Base-by-base conservation (phyloP, 2,329 filamentous ascomycete genomes). In the Paecilomyces fulvus region DNA sequence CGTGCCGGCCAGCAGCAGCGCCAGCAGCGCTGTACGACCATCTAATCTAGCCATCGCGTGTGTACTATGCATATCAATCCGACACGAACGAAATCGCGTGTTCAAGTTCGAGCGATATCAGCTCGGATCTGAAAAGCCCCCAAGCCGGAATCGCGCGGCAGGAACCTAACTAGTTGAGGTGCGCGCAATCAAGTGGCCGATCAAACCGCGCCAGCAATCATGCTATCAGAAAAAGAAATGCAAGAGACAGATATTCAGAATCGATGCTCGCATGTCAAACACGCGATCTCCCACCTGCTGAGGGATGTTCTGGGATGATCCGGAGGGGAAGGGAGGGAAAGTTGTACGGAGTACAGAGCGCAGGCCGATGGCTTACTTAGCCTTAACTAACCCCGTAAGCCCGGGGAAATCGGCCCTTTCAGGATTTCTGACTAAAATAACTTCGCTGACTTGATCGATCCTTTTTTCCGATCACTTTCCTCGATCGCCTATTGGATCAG, bases 1-100 rank as follows among this genome's bases (percentile, higher is more conserved):
- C 33, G 65, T 56, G n/a, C 65, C 60, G 50, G 64, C 59, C 23
- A 73, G 49, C 33, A 70, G 58, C 30, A 71, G 59, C 46, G 65
- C 56, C 33, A 61, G 57, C 56, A 70, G 58, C 56, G 64, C 61
- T 55, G 63, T 58, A 56, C 61, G 17, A 11, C 52, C 37, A n/a
- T 43, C 25, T 23, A 33, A 30, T 20, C 2, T 43, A 25, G 17
- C 46, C 31, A 23, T 49, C 30, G 21, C 46, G 25, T 28, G 46
- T 25, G 30, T 30, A 11, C 11, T 20, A 25, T 11, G 9, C 48
- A n/a, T n/a, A 33, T 14, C 10, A n/a, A 43, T 20, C 23, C 31
- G 8, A 9, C 30, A 49, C 31, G 23, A 28, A 12, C 43, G 46
- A 25, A 55, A 14, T 52, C 23, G 37, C 12, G 33, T 43, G 37